Conservation (phyloP, 1,139 yeast species). For the Hansenula lynferdii region DNA sequence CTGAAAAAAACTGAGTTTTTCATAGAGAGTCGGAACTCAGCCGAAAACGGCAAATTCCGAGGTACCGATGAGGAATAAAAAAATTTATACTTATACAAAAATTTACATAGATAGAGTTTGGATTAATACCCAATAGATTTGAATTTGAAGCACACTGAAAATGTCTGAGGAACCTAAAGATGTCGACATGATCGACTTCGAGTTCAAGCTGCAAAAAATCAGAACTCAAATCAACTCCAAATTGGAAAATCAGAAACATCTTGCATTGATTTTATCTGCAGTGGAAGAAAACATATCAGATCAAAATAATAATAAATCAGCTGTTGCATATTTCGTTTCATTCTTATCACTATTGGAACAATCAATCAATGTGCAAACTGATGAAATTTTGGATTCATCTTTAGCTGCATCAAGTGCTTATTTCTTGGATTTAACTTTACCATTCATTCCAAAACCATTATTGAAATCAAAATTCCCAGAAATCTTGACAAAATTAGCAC, state of each 20-base stretch:
- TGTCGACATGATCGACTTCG: constrained; percentile 54
- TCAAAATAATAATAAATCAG: constrained; percentile 52
- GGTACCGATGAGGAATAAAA: constrained; percentile 15
- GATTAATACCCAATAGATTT: not conserved
- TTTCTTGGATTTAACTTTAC: constrained; percentile 74
- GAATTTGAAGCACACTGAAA: not conserved
- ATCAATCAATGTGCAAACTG: constrained; percentile 48
- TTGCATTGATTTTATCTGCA: constrained; percentile 72
- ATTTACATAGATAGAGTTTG: not conserved
- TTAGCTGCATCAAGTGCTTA: constrained; percentile 78
- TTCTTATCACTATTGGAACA: constrained; percentile 79
- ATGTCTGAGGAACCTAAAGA: constrained; percentile 34
- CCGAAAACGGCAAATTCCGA: constrained; percentile 2
- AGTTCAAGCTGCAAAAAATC: constrained; percentile 63
- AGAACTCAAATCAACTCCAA: constrained; percentile 70
- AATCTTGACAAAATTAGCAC: constrained; percentile 75
- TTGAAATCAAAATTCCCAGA: constrained; percentile 71
- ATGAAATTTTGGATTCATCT: constrained; percentile 48
- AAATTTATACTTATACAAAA: constrained; percentile 6
- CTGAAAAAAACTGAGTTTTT: no score
- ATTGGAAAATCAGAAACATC: constrained; percentile 77
- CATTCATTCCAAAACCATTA: constrained; percentile 65
- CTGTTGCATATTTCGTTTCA: constrained; percentile 80
- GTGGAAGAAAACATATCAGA: constrained; percentile 88
- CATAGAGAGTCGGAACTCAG: not conserved